These are phyloP conservation scores for Hemerocallis citrina DNA, from an alignment of 106 monocot genomes.

Conservation along the genomic window DNA sequence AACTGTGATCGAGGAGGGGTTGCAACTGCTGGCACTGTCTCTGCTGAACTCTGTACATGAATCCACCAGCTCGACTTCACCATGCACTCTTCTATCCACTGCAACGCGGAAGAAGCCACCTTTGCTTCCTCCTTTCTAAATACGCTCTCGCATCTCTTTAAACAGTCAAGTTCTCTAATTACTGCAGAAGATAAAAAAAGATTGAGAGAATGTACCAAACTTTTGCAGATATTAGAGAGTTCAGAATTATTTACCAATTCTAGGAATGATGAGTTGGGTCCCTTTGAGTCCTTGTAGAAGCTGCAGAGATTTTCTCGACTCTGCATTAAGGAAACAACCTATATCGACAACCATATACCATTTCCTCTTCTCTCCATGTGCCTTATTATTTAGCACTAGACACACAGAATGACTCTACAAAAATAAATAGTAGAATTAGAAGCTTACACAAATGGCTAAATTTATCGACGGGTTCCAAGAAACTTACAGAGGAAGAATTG, in stretches of 20 bases:
- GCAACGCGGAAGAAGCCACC: conserved; percentile 43
- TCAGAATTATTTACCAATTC: conserved; percentile 55
- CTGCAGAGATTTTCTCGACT: conserved; percentile 68
- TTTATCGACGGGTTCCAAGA: neutral
- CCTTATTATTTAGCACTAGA: conserved; percentile 8
- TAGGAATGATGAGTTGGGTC: conserved; percentile 80
- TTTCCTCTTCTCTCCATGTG: conserved; percentile 30
- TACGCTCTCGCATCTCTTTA: conserved; percentile 24
- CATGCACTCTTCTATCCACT: conserved; percentile 94
- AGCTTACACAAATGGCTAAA: neutral
- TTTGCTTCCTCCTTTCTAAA: conserved; percentile 19
- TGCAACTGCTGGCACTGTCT: conserved; percentile 43
- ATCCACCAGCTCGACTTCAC: conserved; percentile 74
- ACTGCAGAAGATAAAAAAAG: conserved; percentile 7
- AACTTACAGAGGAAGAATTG: conserved; percentile 1
- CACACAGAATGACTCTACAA: conserved; percentile 13
- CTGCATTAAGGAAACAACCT: conserved; percentile 58
- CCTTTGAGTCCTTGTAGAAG: conserved; percentile 83
- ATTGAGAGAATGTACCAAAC: neutral
- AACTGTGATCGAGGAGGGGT: conserved; percentile 25
- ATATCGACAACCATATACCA: conserved; percentile 83
- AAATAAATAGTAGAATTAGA: neutral
- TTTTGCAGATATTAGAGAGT: conserved; percentile 5
- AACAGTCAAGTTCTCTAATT: conserved; percentile 29
- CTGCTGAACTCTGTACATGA: conserved; percentile 78